Conservation (phyloP, 495 filamentous ascomycete species). For the Aspergillus leporis region DNA sequence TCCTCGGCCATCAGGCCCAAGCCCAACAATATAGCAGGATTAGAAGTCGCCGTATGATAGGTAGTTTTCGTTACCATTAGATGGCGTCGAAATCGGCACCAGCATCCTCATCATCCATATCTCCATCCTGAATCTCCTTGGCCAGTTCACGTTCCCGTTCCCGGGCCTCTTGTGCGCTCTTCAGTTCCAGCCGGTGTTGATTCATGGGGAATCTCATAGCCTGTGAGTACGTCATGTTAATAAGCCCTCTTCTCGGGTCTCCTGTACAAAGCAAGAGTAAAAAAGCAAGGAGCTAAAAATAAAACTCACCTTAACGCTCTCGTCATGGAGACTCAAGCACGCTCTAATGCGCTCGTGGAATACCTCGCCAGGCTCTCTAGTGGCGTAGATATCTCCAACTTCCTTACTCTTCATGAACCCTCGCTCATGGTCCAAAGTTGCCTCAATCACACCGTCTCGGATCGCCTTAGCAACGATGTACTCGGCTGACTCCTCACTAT, state of each 20-base stretch:
- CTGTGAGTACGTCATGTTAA: constrained; percentile 43
- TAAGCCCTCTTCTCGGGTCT: not conserved
- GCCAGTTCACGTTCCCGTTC: constrained; percentile 95
- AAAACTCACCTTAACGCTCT: constrained; percentile 86
- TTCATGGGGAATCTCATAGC: constrained; percentile 99
- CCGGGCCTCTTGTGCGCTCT: constrained; percentile 95
- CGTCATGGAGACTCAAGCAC: constrained; percentile 88
- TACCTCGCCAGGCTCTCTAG: constrained; percentile 89
- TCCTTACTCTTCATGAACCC: constrained; percentile 99
- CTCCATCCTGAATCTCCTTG: constrained; percentile 98
- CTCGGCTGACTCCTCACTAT: constrained; percentile 92
- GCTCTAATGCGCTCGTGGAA: constrained; percentile 96
- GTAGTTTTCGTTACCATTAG: constrained; percentile 48
- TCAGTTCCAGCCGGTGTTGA: constrained; percentile 94
- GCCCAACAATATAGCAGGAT: constrained; percentile 13
- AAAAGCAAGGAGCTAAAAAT: constrained; percentile 2
- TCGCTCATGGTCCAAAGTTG: constrained; percentile 86
- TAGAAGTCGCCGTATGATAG: constrained; percentile 13
- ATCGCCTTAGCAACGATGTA: constrained; percentile 99
- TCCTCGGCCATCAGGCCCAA: constrained; percentile 2
- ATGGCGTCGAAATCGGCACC: constrained; percentile 97
- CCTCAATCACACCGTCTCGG: constrained; percentile 96
- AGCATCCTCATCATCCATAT: constrained; percentile 95
- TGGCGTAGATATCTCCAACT: constrained; percentile 90
- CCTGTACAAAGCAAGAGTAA: constrained; percentile 4